A percentile compares a stretch with the other conserved stretches of the same genome.
Evolutionary conservation across 345 rosid species (phyloP).

Genomic region (Melastoma malabathricum): DNA sequence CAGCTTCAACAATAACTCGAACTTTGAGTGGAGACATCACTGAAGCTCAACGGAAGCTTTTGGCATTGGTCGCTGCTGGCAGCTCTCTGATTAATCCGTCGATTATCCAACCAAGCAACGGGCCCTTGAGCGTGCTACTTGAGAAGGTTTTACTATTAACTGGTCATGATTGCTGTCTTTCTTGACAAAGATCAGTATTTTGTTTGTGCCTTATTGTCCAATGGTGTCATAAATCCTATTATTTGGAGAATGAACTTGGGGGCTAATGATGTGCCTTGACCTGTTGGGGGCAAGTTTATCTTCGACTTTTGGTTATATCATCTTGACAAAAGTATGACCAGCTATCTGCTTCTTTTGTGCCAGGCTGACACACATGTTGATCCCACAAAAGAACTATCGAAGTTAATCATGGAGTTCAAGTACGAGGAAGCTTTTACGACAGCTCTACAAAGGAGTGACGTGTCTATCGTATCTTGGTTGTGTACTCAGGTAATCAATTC

Average conservation of each 20-base stretch:
- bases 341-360: slow-evolving; percentile 1
- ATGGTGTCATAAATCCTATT: no score
- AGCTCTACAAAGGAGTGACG: slow-evolving; percentile 73
- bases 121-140: slow-evolving; percentile 44
- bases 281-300: no score
- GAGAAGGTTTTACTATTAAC: slow-evolving; percentile 34
- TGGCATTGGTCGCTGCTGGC: slow-evolving; percentile 61
- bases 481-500: slow-evolving; percentile 54
- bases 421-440: slow-evolving; percentile 67
- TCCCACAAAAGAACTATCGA: slow-evolving; percentile 59
- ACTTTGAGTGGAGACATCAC: slow-evolving; percentile 65
- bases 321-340: no score
- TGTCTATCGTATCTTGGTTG: slow-evolving; percentile 78
- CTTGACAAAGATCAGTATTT: no score
- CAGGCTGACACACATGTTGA: slow-evolving; percentile 58
- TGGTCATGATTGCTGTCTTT: no score
- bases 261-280: no score
- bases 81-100: slow-evolving; percentile 41
- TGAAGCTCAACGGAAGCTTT: slow-evolving; percentile 57
- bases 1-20: slow-evolving; percentile 55
- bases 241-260: no score
- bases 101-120: slow-evolving; percentile 46
- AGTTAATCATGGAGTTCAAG: slow-evolving; percentile 52
- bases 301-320: no score
- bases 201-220: no score